phyloP scores from a whole-genome alignment of 2,329 filamentous ascomycete genomes.

The Microcera coccophila region DNA sequence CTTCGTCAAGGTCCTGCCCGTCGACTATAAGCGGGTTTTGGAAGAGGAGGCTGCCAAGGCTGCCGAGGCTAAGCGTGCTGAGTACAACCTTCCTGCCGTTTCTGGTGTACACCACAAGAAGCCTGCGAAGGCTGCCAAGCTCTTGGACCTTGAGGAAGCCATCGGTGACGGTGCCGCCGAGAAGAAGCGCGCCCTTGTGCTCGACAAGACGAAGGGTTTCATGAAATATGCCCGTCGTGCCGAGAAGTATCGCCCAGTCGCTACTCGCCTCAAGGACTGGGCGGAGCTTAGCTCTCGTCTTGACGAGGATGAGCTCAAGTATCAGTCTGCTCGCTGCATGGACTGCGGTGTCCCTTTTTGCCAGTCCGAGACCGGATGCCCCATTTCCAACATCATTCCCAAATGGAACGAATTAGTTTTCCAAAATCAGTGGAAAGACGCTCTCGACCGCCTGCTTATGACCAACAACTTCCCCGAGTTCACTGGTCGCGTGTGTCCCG shows the following conservation, averaged over 20 bases:
- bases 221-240: slow-evolving; percentile 93
- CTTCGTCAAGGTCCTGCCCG: slow-evolving; percentile 89
- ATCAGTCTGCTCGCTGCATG: slow-evolving; percentile 96
- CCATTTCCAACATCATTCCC: slow-evolving; percentile 95
- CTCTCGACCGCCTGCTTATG: slow-evolving; percentile 85
- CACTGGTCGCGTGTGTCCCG: slow-evolving; percentile 93
- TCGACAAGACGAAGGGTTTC: slow-evolving; percentile 97
- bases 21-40: slow-evolving; percentile 93
- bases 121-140: slow-evolving; percentile 65
- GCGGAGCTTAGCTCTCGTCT: slow-evolving; percentile 83
- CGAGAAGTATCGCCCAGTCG: slow-evolving; percentile 86
- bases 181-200: slow-evolving; percentile 83
- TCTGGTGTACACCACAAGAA: slow-evolving; percentile 61
- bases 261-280: slow-evolving; percentile 88
- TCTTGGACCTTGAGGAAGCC: slow-evolving; percentile 86
- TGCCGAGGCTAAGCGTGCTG: slow-evolving; percentile 76
- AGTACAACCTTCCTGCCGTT: slow-evolving; percentile 76
- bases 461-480: slow-evolving; percentile 99
- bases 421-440: slow-evolving; percentile 80
- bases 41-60: slow-evolving; percentile 81
- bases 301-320: slow-evolving; percentile 92
- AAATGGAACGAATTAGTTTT: slow-evolving; percentile 89
- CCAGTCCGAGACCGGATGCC: slow-evolving; percentile 91
- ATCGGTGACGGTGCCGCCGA: slow-evolving; percentile 78
- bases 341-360: slow-evolving; percentile 98